phyloP scores from a whole-genome alignment of 768 basidiomycete genomes.

The Amanita exitialis region DNA sequence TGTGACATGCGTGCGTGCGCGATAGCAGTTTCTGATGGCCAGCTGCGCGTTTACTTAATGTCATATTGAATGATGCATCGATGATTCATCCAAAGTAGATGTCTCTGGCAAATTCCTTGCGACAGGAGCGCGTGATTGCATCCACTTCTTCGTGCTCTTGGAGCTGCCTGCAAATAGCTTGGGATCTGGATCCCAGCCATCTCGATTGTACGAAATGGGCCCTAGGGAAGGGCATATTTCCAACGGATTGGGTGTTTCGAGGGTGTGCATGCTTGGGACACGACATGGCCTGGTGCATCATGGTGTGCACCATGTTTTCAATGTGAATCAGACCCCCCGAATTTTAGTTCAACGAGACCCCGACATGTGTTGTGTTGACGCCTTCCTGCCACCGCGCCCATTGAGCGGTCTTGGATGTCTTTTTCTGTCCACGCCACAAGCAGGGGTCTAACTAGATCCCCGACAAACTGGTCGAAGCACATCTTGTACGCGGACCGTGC shows the following conservation, averaged over 20 bases:
- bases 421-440: not conserved
- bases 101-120: no score
- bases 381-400: not conserved
- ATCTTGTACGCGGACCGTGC: constrained; percentile 46
- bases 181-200: no score
- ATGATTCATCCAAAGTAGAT: no score
- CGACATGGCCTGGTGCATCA: not conserved
- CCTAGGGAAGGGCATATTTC: not conserved
- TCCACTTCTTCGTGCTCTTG: no score
- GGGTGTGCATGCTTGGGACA: not conserved
- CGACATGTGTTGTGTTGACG: not conserved
- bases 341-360: not conserved
- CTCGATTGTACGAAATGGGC: no score
- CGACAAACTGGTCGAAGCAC: not conserved
- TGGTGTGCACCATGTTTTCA: not conserved
- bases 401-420: not conserved
- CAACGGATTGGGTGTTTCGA: not conserved
- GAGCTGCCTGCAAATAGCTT: no score
- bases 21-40: no score
- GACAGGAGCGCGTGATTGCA: no score
- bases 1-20: no score
- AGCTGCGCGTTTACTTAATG: no score
- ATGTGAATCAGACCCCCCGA: not conserved
- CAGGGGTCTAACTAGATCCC: not conserved
- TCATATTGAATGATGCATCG: no score